phyloP scores from a whole-genome alignment of 805 yeast genomes.

The Jamesozyma spencerorum region DNA sequence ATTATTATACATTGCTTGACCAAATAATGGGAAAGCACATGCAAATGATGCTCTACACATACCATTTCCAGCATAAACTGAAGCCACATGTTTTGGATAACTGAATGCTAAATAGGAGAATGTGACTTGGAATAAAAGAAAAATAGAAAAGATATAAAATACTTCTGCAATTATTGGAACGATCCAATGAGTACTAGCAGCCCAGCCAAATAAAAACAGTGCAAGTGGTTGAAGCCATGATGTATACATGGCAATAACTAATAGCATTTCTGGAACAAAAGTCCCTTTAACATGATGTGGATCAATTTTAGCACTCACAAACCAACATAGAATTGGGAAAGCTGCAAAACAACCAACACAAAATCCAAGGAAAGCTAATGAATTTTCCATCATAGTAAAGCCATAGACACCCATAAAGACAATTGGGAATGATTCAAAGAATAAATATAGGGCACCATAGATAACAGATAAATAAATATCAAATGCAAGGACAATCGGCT shows the following conservation, averaged over 20 bases:
- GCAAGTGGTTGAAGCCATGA: slow-evolving; percentile 35
- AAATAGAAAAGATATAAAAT: slow-evolving; percentile 33
- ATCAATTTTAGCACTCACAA: slow-evolving; percentile 20
- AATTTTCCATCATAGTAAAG: slow-evolving; percentile 32
- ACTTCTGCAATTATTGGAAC: slow-evolving; percentile 38
- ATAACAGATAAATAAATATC: slow-evolving; percentile 69
- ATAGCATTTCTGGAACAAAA: slow-evolving; percentile 34
- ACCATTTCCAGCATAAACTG: slow-evolving; percentile 49
- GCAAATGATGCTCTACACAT: slow-evolving; percentile 43
- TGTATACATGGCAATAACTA: slow-evolving; percentile 34
- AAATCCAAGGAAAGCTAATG: slow-evolving; percentile 44
- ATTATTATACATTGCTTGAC: slow-evolving; percentile 46
- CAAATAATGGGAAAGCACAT: slow-evolving; percentile 55
- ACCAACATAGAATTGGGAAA: slow-evolving; percentile 19
- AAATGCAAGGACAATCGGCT: slow-evolving; percentile 63
- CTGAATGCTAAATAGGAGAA: slow-evolving; percentile 41
- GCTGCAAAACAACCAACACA: slow-evolving; percentile 28
- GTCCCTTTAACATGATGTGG: slow-evolving; percentile 19
- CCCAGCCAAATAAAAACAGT: slow-evolving; percentile 42
- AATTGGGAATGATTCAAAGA: slow-evolving; percentile 68
- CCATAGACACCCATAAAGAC: slow-evolving; percentile 56
- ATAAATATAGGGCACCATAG: slow-evolving; percentile 68
- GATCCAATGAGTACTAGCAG: slow-evolving; percentile 41
- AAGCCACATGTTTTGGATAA: slow-evolving; percentile 42
- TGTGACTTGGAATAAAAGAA: slow-evolving; percentile 41